A percentile compares a stretch with the other conserved stretches of the same genome.
Evolutionary conservation across 495 filamentous ascomycete genomes (phyloP).

Genomic region (Neurospora sp.): DNA sequence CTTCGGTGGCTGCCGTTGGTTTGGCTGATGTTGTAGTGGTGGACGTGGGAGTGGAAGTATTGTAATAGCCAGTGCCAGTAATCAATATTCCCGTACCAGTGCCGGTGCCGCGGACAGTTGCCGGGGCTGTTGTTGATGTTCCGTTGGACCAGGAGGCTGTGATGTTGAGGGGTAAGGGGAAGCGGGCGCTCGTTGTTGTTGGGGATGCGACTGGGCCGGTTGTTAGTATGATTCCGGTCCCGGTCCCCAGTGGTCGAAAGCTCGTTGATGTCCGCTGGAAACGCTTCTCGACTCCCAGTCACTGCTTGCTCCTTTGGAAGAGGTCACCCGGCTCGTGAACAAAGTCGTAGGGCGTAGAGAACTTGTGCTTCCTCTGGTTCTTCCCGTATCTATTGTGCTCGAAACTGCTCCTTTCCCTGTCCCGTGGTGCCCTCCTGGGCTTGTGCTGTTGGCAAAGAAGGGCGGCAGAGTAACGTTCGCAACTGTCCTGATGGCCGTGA

Average conservation of each 20-base stretch:
- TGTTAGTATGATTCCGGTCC: background rate
- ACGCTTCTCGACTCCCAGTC: background rate
- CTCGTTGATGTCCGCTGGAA: background rate
- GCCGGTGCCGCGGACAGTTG: background rate
- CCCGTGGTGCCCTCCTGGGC: background rate
- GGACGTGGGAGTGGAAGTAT: conserved; percentile 18
- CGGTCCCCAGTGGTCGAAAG: background rate
- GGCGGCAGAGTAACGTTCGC: conserved; percentile 2
- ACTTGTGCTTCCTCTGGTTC: fast-evolving
- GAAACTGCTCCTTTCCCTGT: background rate
- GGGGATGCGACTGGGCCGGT: background rate
- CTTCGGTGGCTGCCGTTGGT: conserved; percentile 13
- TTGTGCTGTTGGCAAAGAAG: conserved; percentile 2
- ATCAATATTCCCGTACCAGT: background rate
- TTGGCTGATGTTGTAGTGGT: conserved; percentile 10
- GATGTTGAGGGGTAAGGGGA: background rate
- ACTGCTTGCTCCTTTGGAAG: background rate
- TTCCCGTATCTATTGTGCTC: background rate
- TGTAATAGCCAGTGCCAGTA: background rate
- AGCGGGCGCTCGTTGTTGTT: background rate
- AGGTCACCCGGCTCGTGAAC: background rate
- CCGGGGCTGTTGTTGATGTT: background rate
- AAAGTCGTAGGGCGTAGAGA: background rate
- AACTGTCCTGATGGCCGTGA: conserved; percentile 3
- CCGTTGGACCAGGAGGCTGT: conserved; percentile 5